Base-by-base conservation (phyloP, 345 rosid genomes). In the Erysimum cheiranthoides region DNA sequence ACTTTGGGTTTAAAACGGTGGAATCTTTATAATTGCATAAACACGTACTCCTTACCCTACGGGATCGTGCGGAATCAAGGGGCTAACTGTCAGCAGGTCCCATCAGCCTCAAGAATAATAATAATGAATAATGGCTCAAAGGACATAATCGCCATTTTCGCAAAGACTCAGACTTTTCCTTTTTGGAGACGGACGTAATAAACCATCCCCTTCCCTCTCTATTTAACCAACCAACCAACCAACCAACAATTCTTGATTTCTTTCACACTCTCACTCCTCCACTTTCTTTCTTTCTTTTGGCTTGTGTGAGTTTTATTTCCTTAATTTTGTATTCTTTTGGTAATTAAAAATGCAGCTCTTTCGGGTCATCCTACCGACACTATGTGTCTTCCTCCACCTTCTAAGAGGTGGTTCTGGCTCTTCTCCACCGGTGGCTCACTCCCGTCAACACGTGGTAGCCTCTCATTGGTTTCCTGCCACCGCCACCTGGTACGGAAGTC, bases 401-500 rank as follows among this genome's bases (percentile, higher is more conserved):
- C 35, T 45, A 46, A 17, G 54, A 45, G 25, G 30, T 35, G 28
- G 60, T 43, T 70, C 39, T 42, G 50, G n/a, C 71, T 34, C 38
- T 17, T 9, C 28, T 31, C 25, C 30, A 21, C 54, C 72, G 16
- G 34, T 71, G 16, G 78, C 84, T 31, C 73, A 70, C 70, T 64
- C 71, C 25, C 64, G 10, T 27, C 80, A 62, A 73, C 79, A 7
- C 13, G 79, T 73, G 27, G 10, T 84, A 5, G 80, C 75, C 78
- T 57, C 59, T 43, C 92, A 66, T 53, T 94, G 98, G 98, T 76
- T 71, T n/a, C 88, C 88, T 6, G 98, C 98, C 17, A 90, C 92
- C 5, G 97, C 98, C 76, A 94, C 98, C 68, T 94, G 98, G 98
- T 92, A 94, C 81, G 98, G 98, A 45, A 84, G 85, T 72, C 88